Evolutionary conservation across 208 protist species (phyloP).

Genomic region (Tritrichomonas musculus): DNA sequence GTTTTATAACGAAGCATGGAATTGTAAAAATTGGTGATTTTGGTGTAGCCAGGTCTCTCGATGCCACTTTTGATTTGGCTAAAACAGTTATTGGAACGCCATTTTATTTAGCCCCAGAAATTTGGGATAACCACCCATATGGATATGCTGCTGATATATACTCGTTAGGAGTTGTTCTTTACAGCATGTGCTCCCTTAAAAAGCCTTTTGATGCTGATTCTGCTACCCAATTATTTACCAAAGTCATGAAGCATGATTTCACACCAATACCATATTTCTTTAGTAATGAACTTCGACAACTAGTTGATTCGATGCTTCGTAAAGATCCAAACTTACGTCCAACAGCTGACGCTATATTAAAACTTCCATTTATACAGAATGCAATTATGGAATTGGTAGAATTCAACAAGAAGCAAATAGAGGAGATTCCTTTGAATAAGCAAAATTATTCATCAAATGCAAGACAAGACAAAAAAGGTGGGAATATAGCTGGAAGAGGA

Average conservation of each 20-base stretch:
- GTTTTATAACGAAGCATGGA: conserved; percentile 29
- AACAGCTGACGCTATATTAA: background rate
- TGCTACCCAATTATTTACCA: background rate
- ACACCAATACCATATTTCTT: background rate
- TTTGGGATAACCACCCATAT: conserved; percentile 37
- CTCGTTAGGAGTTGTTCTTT: conserved; percentile 55
- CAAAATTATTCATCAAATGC: background rate
- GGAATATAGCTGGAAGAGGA: background rate
- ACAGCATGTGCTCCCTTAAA: conserved; percentile 48
- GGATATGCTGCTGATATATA: conserved; percentile 51
- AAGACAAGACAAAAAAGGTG: background rate
- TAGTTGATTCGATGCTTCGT: background rate
- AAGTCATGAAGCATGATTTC: background rate
- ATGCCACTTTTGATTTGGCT: background rate
- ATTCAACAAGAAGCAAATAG: background rate
- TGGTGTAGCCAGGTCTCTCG: conserved; percentile 28
- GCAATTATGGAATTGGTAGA: background rate
- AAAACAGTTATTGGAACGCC: conserved; percentile 38
- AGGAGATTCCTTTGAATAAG: background rate
- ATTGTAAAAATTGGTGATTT: conserved; percentile 42
- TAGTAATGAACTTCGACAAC: background rate
- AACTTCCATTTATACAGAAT: background rate
- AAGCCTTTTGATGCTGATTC: conserved; percentile 44
- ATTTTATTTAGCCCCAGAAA: conserved; percentile 34
- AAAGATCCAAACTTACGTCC: background rate